phyloP scores from a whole-genome alignment of 768 basidiomycete genomes.

The Calocybe gangraenosa region DNA sequence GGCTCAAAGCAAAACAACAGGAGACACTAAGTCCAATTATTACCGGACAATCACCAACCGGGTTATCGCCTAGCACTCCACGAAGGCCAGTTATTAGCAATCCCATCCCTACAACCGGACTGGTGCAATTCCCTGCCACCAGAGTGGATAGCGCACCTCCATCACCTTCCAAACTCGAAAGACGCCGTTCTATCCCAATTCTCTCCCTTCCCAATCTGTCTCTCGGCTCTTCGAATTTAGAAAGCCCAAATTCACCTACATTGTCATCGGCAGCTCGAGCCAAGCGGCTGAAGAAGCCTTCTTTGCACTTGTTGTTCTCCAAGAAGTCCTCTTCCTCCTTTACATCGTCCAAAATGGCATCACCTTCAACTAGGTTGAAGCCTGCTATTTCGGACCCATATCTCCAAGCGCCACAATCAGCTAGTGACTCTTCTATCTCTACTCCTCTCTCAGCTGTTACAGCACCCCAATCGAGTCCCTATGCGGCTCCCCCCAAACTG shows the following conservation, averaged over 20 bases:
- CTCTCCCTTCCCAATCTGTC: constrained; percentile 35
- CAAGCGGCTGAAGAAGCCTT: constrained; percentile 58
- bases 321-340: constrained; percentile 56
- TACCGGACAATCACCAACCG: constrained; percentile 13
- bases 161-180: constrained; percentile 20
- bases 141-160: constrained; percentile 18
- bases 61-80: constrained; percentile 19
- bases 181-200: constrained; percentile 35
- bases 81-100: constrained; percentile 25
- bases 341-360: constrained; percentile 19
- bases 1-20: constrained; percentile 17
- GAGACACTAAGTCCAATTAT: constrained; percentile 23
- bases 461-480: constrained; percentile 47
- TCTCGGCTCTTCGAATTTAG: constrained; percentile 17
- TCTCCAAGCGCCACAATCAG: constrained; percentile 29
- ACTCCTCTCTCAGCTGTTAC: constrained; percentile 54
- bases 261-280: constrained; percentile 27
- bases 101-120: constrained; percentile 25
- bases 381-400: constrained; percentile 27
- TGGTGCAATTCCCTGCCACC: constrained; percentile 43
- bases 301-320: constrained; percentile 63
- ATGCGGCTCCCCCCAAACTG: constrained; percentile 50
- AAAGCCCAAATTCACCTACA: constrained; percentile 25
- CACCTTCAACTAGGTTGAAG: constrained; percentile 20
- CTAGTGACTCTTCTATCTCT: constrained; percentile 46